phyloP scores from a whole-genome alignment of 257 asterid genomes.

The Rauvolfia tetraphylla region DNA sequence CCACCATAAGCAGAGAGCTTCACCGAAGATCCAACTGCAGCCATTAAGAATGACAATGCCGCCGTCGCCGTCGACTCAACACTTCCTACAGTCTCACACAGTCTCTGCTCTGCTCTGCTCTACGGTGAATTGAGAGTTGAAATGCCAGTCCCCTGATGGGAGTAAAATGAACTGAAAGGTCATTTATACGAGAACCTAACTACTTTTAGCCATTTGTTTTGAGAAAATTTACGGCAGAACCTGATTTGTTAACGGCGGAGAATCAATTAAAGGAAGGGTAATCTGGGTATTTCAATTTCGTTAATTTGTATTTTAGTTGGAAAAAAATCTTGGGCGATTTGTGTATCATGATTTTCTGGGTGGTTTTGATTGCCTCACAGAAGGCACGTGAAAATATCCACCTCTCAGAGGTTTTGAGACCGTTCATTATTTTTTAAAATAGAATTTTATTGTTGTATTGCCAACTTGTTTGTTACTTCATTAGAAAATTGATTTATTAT shows the following conservation, averaged over 20 bases:
- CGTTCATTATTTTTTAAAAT: constrained; percentile 9
- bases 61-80: not conserved
- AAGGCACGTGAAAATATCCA: constrained; percentile 14
- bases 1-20: constrained; percentile 29
- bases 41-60: constrained; percentile 12
- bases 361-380: constrained; percentile 23
- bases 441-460: not conserved
- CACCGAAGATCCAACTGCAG: constrained; percentile 20
- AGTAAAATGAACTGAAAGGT: not conserved
- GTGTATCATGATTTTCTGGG: constrained; percentile 3
- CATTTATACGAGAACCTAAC: not conserved
- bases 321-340: constrained; percentile 7
- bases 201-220: constrained; percentile 9
- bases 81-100: not conserved
- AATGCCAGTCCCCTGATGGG: not conserved
- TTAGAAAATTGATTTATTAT: too few species aligned
- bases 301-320: not conserved
- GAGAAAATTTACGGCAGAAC: not conserved
- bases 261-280: constrained; percentile 11
- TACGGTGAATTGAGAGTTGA: not conserved
- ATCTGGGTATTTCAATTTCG: constrained; percentile 13
- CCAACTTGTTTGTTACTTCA: not conserved
- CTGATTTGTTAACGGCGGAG: not conserved
- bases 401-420: constrained; percentile 8
- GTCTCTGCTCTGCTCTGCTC: not conserved